phyloP scores from a whole-genome alignment of 768 basidiomycete genomes.

The Podaxis pistillaris region DNA sequence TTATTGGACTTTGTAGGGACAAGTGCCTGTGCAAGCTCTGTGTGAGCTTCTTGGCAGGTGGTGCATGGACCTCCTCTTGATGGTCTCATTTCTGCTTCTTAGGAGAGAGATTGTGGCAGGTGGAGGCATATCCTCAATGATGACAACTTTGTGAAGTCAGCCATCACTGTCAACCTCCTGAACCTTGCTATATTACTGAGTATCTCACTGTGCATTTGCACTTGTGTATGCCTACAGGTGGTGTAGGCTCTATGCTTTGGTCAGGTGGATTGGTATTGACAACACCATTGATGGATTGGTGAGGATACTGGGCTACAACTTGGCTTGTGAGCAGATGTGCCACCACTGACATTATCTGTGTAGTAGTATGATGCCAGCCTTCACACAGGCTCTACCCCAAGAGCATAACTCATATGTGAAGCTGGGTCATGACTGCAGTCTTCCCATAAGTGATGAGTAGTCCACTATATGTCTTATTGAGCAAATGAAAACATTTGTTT shows the following conservation, averaged over 20 bases:
- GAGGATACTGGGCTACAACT: conserved; percentile 65
- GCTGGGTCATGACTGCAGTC: too few relatives aligned
- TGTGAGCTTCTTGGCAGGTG: conserved; percentile 59
- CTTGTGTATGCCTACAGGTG: conserved; percentile 72
- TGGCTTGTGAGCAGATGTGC: conserved; percentile 63
- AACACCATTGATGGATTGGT: conserved; percentile 49
- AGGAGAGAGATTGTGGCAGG: conserved; percentile 74
- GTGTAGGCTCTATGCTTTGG: conserved; percentile 69
- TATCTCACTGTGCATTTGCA: conserved; percentile 80
- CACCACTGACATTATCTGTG: conserved; percentile 68
- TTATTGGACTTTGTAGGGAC: conserved; percentile 64
- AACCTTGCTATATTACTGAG: conserved; percentile 85
- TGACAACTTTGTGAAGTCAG: conserved; percentile 79
- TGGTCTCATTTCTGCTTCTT: conserved; percentile 86
- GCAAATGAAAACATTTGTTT: too few relatives aligned
- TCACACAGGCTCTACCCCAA: too few relatives aligned
- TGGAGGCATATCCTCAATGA: conserved; percentile 89
- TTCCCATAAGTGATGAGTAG: too few relatives aligned
- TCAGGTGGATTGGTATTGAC: conserved; percentile 38
- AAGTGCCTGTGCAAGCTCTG: conserved; percentile 46
- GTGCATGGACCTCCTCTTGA: conserved; percentile 70
- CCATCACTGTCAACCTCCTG: conserved; percentile 83
- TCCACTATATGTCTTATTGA: too few relatives aligned
- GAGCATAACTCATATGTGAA: too few relatives aligned
- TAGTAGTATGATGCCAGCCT: conserved; percentile 25